Evolutionary conservation across 2,329 filamentous ascomycete genomes (phyloP).

Genomic region (Nannizziopsis arthrosporioides): DNA sequence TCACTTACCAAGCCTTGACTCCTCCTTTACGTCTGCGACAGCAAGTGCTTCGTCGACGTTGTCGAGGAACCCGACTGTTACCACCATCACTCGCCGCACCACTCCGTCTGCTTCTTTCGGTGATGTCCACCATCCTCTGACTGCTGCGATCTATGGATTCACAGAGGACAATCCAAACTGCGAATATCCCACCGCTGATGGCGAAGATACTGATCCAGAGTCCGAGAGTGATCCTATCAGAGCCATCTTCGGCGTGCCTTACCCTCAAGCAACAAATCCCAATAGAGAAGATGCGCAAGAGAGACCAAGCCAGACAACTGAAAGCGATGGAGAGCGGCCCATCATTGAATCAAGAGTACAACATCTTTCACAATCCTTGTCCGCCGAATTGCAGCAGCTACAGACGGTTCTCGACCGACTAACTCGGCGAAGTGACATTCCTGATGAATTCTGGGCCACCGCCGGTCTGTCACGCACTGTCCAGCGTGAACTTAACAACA

Average conservation of each 20-base stretch:
- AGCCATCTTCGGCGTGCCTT: not conserved
- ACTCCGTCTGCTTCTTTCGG: conserved; percentile 35
- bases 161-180: conserved; percentile 27
- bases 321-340: not conserved
- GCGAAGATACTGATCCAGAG: conserved; percentile 7
- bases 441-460: conserved; percentile 70
- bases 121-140: conserved; percentile 23
- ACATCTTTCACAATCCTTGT: not conserved
- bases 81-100: conserved; percentile 18
- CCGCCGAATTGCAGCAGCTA: conserved; percentile 48
- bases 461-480: conserved; percentile 53
- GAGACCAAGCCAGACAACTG: not conserved
- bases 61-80: conserved; percentile 20
- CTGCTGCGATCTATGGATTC: conserved; percentile 18
- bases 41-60: conserved; percentile 22
- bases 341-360: not conserved
- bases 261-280: not conserved
- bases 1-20: conserved; percentile 64
- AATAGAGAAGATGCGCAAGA: not conserved
- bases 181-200: conserved; percentile 22
- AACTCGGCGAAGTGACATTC: conserved; percentile 60
- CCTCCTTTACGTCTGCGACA: conserved; percentile 60
- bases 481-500: conserved; percentile 19
- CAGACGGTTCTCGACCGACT: conserved; percentile 61
- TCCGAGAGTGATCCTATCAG: conserved; percentile 11